Percentiles rank a stretch among this genome's conserved stretches.
These are phyloP conservation scores for Corymbia calophylla DNA, from an alignment of 441 rosid species.

Conservation along the genomic window DNA sequence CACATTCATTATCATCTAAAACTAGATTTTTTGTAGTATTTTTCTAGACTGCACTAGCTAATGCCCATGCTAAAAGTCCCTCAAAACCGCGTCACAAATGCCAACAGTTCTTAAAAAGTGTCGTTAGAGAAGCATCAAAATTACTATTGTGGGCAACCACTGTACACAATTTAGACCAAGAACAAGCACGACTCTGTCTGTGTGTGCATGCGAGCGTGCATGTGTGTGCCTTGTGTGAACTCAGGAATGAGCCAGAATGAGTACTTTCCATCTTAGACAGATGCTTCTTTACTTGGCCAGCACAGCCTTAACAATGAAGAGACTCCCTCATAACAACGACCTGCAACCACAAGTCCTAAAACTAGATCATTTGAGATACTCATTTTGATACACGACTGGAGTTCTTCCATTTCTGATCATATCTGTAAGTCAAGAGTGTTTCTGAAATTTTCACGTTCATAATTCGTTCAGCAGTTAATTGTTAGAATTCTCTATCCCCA, in stretches of 20 bases:
- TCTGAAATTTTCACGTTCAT: background rate
- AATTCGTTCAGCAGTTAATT: background rate
- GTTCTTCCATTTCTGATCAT: background rate
- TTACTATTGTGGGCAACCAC: background rate
- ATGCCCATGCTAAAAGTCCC: no score
- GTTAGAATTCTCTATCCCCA: background rate
- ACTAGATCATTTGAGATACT: background rate
- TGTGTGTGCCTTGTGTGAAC: background rate
- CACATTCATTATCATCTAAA: no score
- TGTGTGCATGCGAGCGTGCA: background rate
- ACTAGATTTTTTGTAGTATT: no score
- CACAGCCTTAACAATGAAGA: slow-evolving; percentile 73
- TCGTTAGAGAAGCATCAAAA: background rate
- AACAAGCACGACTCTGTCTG: background rate
- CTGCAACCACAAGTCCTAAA: slow-evolving; percentile 12
- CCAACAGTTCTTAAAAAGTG: background rate
- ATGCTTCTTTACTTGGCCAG: slow-evolving; percentile 53
- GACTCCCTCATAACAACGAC: slow-evolving; percentile 64
- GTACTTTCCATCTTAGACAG: slow-evolving; percentile 66
- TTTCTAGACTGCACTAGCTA: no score
- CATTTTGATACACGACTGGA: background rate
- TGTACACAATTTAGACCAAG: background rate
- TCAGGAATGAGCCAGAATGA: background rate
- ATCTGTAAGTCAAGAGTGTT: background rate
- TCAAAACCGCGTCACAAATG: no score